Evolutionary conservation across 495 filamentous ascomycete species (phyloP).

Genomic region (Bryoglossum gracile): DNA sequence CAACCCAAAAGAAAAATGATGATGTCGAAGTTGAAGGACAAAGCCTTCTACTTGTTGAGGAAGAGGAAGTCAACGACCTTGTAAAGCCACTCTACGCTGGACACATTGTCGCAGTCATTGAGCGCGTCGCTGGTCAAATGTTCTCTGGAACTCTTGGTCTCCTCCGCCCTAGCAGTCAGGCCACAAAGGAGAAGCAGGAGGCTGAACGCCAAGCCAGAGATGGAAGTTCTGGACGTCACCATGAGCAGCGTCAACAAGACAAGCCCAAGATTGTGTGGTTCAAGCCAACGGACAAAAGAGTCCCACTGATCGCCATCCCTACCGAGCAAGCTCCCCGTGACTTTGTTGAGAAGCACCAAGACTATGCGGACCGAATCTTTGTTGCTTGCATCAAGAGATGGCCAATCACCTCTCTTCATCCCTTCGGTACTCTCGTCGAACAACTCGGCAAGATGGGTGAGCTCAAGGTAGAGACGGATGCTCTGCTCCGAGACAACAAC

Average conservation of each 20-base stretch:
- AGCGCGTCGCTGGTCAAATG: constrained; percentile 96
- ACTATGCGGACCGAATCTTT: constrained; percentile 94
- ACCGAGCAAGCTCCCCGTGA: constrained; percentile 96
- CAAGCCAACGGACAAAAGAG: constrained; percentile 98
- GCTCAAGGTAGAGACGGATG: constrained; percentile 93
- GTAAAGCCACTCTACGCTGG: constrained; percentile 96
- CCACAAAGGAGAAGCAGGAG: constrained; percentile 99
- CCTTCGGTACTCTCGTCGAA: constrained; percentile 95
- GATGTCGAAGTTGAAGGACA: constrained; percentile 98
- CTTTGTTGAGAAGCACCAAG: constrained; percentile 97
- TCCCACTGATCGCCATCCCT: constrained; percentile 94
- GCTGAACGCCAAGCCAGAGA: constrained; percentile 90
- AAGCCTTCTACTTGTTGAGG: constrained; percentile 90
- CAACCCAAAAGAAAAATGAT: constrained; percentile 99
- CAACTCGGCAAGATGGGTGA: constrained; percentile 97
- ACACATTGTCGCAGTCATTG: constrained; percentile 94
- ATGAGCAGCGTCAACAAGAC: constrained; percentile 75
- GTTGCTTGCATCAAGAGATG: constrained; percentile 98
- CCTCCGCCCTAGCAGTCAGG: constrained; percentile 93
- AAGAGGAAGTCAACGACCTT: constrained; percentile 98
- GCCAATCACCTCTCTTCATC: constrained; percentile 99
- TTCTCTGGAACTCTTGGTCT: constrained; percentile 95
- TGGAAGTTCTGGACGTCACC: constrained; percentile 64
- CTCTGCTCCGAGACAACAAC: constrained; percentile 95
- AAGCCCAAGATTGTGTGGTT: constrained; percentile 99